Conservation (phyloP, 2,329 filamentous ascomycete species). For the Chrysoporthe cubensis region DNA sequence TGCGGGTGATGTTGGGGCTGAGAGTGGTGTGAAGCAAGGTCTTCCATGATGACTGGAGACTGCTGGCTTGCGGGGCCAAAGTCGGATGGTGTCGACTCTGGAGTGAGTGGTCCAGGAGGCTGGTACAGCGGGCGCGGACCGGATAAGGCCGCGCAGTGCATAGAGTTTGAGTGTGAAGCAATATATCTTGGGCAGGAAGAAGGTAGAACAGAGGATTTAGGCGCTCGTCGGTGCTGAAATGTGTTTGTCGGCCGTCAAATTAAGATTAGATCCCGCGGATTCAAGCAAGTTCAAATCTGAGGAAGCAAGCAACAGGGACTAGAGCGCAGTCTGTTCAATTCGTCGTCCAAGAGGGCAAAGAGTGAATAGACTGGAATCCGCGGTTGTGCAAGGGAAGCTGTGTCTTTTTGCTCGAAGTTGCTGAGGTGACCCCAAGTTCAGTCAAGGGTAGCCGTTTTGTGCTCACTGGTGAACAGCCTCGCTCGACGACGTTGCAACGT, state of each 20-base stretch:
- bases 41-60: conserved; percentile 19
- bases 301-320: no score
- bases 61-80: conserved; percentile 16
- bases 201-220: not conserved
- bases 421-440: not conserved
- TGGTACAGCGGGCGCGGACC: conserved; percentile 10
- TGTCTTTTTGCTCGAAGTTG: not conserved
- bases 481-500: conserved; percentile 2
- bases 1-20: conserved; percentile 17
- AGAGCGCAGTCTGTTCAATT: not conserved
- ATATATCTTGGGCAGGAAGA: conserved; percentile 1
- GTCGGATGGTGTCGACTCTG: conserved; percentile 23
- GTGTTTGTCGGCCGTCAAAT: conserved; percentile 6
- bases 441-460: not conserved
- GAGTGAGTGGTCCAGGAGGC: conserved; percentile 10
- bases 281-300: not conserved
- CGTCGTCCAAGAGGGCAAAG: no score
- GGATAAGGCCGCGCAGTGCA: conserved; percentile 16
- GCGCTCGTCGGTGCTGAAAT: not conserved
- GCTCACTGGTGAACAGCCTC: not conserved
- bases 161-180: conserved; percentile 7
- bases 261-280: conserved; percentile 9
- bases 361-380: not conserved
- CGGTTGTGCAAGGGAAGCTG: not conserved
- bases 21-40: conserved; percentile 1